Base-by-base conservation (phyloP, 345 rosid genomes). In the Moringa oleifera region DNA sequence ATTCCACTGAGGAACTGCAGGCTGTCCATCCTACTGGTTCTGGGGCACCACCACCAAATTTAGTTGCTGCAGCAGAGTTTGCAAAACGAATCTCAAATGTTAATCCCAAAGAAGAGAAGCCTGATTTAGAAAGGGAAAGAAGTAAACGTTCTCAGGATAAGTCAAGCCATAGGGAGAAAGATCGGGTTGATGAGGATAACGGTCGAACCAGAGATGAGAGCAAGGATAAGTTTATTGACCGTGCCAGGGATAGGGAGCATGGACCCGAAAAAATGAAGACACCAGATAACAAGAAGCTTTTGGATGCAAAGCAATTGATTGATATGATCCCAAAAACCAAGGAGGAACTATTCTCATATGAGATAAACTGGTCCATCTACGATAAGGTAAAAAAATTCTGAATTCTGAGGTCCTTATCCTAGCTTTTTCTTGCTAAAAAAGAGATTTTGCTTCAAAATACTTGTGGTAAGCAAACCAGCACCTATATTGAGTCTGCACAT, bases 321-420 rank as follows among this genome's bases (percentile, higher is more conserved):
- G 99, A 94, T 81, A 90, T 88, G 85, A 94, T 90, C 69, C 99
- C 99, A 17, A 88, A 88, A 78, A 94, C 95, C 22, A 94, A 94
- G 93, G 96, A 90, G 62, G 99, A 90, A 72, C 72, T 90, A 61
- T 94, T 94, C 71, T 83, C 91, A 0, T 85, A 82, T 47, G 96
- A 94, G 76, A 88, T 90, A 67, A 94, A 94, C 72, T 94, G 97
- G 99, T 71, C 81, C 45, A 80, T 85, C 63, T 90, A 85, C 71
- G 97, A 94, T 76, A 71, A 86, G 92, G 99, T 94, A 75, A 65
- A 76, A 67, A 67, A 54, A 67, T 47, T 45, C 51, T 41, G 12
- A 4, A 7, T 41, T 18, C 56, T 18, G 10, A 0, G 7, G 15
- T 66, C 62, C 2, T 75, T 50, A 41, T 57, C 24, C 57, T 63